Base-by-base conservation (phyloP, 306 rosid species). In the Parietaria judaica region DNA sequence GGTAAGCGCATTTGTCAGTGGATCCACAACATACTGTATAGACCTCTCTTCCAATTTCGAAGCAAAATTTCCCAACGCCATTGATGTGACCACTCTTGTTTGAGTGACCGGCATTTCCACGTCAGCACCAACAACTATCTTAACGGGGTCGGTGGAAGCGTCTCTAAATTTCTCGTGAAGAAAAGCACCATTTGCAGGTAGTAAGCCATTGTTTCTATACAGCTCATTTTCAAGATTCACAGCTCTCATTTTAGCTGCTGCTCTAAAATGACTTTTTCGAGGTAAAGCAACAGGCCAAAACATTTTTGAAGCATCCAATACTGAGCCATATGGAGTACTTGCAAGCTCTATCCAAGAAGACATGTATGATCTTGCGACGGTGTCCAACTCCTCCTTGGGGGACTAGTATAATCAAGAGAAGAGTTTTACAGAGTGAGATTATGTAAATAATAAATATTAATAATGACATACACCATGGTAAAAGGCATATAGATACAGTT, bases 221-320 rank as follows among this genome's bases (percentile, higher is more conserved):
- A 63, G 74, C 65, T 92, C 98, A 70, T 79, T 80, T 84, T 86
- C 98, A 48, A 72, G 79, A 68, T 76, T 88, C 60, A 64, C 95
- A 59, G 96, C 95, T 80, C 96, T 92, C 94, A 88, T 88, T 84
- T 92, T 92, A 66, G 98, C 98, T 44, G 98, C 98, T 12, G 98
- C 98, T 83, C 84, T 92, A 69, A 78, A 70, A 74, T 88, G 98
- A 76, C 96, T 88, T 80, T 74, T 92, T 58, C 92, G 81, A n/a
- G 98, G 96, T 62, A 92, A 77, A 17, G 98, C 83, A 74, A 78
- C 88, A 46, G 98, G 96, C 96, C 94, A 92, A 74, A 81, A 92
- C 90, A 92, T 85, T 76, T 92, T 88, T 68, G 96, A 76, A 62
- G 88, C 73, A 78, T 92, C 98, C 35, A 88, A 80, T 11, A 77